phyloP scores from a whole-genome alignment of 805 yeast genomes.

The Kazachstania viticola region DNA sequence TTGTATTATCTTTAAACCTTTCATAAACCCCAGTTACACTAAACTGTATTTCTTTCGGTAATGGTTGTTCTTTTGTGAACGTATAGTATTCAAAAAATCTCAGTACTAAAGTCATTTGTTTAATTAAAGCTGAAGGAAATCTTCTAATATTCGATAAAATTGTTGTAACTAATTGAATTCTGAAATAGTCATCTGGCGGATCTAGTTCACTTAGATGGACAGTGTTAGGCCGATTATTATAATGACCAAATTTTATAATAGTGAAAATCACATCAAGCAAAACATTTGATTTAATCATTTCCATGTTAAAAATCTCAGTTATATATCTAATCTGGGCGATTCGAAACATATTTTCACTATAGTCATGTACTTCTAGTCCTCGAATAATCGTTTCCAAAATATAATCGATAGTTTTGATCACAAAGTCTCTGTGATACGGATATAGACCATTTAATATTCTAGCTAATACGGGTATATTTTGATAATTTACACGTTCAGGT shows the following conservation, averaged over 20 bases:
- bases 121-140: constrained; percentile 8
- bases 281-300: constrained; percentile 35
- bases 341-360: constrained; percentile 45
- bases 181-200: constrained; percentile 55
- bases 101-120: constrained; percentile 32
- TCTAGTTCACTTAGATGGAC: constrained; percentile 37
- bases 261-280: constrained; percentile 42
- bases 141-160: constrained; percentile 29
- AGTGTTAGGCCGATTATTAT: constrained; percentile 43
- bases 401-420: constrained; percentile 43
- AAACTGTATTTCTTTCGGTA: constrained; percentile 54
- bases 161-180: constrained; percentile 45
- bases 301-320: constrained; percentile 41
- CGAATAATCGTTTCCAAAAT: constrained; percentile 49
- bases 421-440: constrained; percentile 30
- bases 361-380: constrained; percentile 58
- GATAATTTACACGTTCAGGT: constrained; percentile 53
- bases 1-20: constrained; percentile 6
- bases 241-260: constrained; percentile 56
- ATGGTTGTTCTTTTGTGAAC: constrained; percentile 45
- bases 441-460: constrained; percentile 31
- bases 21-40: constrained; percentile 36
- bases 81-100: constrained; percentile 62
- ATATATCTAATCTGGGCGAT: constrained; percentile 51
- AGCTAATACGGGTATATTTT: constrained; percentile 40